phyloP scores from a whole-genome alignment of 306 rosid species.

The Albizia julibrissin region DNA sequence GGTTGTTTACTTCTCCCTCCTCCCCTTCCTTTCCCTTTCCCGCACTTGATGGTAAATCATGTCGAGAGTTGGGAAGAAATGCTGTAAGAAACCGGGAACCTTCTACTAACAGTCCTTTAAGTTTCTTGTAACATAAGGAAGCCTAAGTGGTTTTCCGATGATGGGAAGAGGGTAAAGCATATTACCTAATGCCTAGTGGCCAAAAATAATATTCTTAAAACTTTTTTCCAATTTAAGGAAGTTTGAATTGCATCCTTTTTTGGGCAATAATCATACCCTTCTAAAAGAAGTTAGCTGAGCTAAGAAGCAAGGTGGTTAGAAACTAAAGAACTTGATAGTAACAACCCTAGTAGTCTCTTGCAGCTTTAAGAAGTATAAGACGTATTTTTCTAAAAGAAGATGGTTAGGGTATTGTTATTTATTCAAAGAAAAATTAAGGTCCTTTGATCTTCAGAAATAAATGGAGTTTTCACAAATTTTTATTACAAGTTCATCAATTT shows the following conservation, averaged over 20 bases:
- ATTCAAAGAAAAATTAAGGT: neutral
- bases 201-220: neutral
- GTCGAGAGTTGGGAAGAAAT: neutral
- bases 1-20: neutral
- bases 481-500: no score
- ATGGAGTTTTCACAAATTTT: neutral
- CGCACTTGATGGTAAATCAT: neutral
- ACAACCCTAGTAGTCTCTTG: neutral
- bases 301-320: neutral
- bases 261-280: neutral
- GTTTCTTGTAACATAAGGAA: neutral
- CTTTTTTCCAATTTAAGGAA: neutral
- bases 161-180: neutral
- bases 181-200: neutral
- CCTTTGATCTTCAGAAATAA: neutral
- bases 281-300: no score
- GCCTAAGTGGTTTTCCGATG: neutral
- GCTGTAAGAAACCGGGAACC: neutral
- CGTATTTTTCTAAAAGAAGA: no score
- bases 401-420: neutral
- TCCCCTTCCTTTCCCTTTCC: neutral
- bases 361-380: neutral
- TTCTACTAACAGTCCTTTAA: neutral
- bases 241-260: neutral
- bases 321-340: no score